Conservation (phyloP, 371 early-diverging fungal species). For the Mucor saturninus region DNA sequence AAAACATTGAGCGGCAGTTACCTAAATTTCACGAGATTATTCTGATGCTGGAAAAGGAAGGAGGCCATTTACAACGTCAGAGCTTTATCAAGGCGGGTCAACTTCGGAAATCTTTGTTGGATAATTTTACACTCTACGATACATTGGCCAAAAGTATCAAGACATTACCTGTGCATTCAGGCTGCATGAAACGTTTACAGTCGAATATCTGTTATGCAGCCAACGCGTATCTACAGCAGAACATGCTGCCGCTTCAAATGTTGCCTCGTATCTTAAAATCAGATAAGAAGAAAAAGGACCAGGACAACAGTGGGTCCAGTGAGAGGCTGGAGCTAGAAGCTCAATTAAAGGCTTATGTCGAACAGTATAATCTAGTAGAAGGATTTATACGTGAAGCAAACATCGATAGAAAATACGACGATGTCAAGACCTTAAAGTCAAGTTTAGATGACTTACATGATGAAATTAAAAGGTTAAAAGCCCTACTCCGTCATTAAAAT, state of each 20-base stretch:
- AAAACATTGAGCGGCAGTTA: slow-evolving; percentile 59
- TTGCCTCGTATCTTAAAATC: slow-evolving; percentile 71
- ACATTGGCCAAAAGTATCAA: slow-evolving; percentile 65
- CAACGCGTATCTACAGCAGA: slow-evolving; percentile 79
- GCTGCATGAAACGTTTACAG: slow-evolving; percentile 67
- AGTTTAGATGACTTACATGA: slow-evolving; percentile 74
- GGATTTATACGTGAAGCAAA: slow-evolving; percentile 79
- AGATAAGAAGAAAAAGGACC: slow-evolving; percentile 17
- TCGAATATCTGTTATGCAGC: slow-evolving; percentile 72
- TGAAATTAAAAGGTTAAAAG: slow-evolving; percentile 62
- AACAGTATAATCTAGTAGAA: slow-evolving; percentile 71
- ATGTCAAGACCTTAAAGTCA: slow-evolving; percentile 72
- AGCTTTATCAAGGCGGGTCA: slow-evolving; percentile 61
- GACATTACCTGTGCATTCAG: slow-evolving; percentile 49
- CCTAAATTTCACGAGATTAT: slow-evolving; percentile 68
- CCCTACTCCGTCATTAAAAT: slow-evolving; percentile 3
- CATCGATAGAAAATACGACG: slow-evolving; percentile 79
- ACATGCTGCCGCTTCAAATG: slow-evolving; percentile 89
- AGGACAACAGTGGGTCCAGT: slow-evolving; percentile 1
- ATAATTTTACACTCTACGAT: slow-evolving; percentile 68
- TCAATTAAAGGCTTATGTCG: slow-evolving; percentile 70
- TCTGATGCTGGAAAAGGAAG: slow-evolving; percentile 54
- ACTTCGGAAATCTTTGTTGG: slow-evolving; percentile 67
- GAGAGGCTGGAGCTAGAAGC: slow-evolving; percentile 48
- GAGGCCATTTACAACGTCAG: slow-evolving; percentile 53